Evolutionary conservation across 2,329 filamentous ascomycete genomes (phyloP), one percentile per base, ranked within the genome.

Genomic region (Aspergillus sclerotialis): DNA sequence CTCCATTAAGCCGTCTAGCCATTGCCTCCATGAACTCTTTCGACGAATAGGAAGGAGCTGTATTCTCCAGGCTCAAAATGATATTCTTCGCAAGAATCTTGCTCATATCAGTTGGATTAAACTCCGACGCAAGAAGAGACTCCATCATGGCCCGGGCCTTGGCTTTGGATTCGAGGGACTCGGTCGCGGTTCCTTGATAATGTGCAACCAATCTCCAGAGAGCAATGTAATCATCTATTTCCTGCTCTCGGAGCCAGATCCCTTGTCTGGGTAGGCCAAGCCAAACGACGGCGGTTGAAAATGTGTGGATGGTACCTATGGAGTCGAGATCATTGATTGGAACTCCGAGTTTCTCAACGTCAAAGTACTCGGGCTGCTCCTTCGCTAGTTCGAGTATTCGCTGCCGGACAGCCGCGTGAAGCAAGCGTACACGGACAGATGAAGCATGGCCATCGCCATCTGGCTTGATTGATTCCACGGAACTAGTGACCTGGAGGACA

Each of bases 261-360:
- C 84, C 84, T 60, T 89, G 84, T 0, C 82, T 70, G 0, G 84
- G 84, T 4, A 89, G 68, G 15, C 75, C 74, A 16, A 85, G 54
- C 70, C 75, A 88, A 39, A 88, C 70, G 2, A 87, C 58, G 0
- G 74, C 73, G 1, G 77, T 69, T 0, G 78, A 84, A 58, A 90
- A 90, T 1, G 76, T 78, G 23, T 68, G 69, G 40, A 89, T 80
- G 2, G 84, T 89, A 8, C 69, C 81, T 21, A 88, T 76, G 37
- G 72, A 76, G 56, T 90, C 83, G 2, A 90, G 70, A 46, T 89
- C 81, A 47, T 83, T 89, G 53, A 89, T 78, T 4, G 82, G 82
- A 3, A 82, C 65, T 3, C 82, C 82, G 52, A 67, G 73, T 24
- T 68, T 59, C 12, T 69, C 58, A 1, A 76, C 55, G 42, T 78